phyloP scores from a whole-genome alignment of 176 grass and related monocot genomes.

The Aegilops umbellulata region DNA sequence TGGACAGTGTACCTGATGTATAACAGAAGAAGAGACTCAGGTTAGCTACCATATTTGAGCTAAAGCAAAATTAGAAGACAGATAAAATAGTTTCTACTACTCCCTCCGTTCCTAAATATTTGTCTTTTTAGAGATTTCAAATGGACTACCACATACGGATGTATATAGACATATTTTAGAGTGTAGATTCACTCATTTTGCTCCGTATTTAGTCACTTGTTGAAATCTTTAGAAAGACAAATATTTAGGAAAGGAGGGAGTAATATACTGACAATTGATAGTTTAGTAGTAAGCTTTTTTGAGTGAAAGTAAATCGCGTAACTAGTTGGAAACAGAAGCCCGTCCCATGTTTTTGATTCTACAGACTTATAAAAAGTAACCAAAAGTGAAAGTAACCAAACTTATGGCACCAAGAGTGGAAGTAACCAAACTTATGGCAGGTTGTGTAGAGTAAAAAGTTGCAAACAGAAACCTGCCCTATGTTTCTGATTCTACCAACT shows the following conservation, averaged over 20 bases:
- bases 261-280: neutral
- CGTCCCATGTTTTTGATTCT: neutral
- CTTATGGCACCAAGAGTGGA: neutral
- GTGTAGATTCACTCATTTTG: too few species aligned
- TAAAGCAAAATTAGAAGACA: neutral
- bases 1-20: constrained; percentile 29
- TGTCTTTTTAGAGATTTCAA: too few species aligned
- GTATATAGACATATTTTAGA: too few species aligned
- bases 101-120: too few species aligned
- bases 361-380: neutral
- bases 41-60: neutral
- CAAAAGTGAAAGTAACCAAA: neutral
- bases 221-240: too few species aligned
- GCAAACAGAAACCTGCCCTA: neutral
- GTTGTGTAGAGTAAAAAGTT: neutral
- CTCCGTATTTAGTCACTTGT: too few species aligned
- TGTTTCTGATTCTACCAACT: neutral
- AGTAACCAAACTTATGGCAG: neutral
- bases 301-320: neutral
- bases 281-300: neutral
- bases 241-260: too few species aligned
- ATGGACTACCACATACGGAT: too few species aligned
- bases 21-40: neutral
- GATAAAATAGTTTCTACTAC: too few species aligned
- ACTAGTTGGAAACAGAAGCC: neutral